Base-by-base conservation (phyloP, 176 grass and related monocot species). In the Luzula sylvatica region DNA sequence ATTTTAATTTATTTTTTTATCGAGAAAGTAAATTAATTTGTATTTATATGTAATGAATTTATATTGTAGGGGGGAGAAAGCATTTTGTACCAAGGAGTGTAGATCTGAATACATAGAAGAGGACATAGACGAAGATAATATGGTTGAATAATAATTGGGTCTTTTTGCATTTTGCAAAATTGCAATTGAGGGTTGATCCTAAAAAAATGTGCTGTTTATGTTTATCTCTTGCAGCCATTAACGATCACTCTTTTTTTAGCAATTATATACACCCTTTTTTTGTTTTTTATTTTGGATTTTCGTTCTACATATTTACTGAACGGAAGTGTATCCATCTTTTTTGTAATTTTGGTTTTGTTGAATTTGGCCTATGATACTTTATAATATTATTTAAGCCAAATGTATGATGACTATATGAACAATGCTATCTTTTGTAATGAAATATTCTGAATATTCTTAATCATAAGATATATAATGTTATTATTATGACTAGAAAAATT, bases 51-150 rank as follows among this genome's bases (percentile, higher is more conserved):
- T 21, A 2, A 3, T 8, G 35, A 49, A 3, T 0, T 53, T 59
- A 13, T 24, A 13, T 70, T 69, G 41, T 76, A 98, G 86, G 19
- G 85, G 85, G 18, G 83, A 88, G 72, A 86, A 61, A 51, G 86
- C 78, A 32, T 98, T 98, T 63, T 98, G 92, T 58, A 98, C 75
- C 78, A 49, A 13, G 42, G 86, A 83, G 23, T 98, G 92, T 72
- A 78, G 92, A 60, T 75, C 72, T 7, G 66, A 53, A 13, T 77
- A 72, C 66, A 77, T 80, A 5, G 83, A 78, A 22, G 83, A 81
- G 73, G 83, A 74, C 46, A 74, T 73, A 3, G 76, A 81, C 25
- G 69, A 56, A 20, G 53, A 39, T 25, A 53, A 65, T 4, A 69
- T 66, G 52, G 9, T 35, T 15, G 59, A 15, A 8, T 58, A 73